phyloP scores from a whole-genome alignment of 148 eudicot genomes.

The Cornus controversa region DNA sequence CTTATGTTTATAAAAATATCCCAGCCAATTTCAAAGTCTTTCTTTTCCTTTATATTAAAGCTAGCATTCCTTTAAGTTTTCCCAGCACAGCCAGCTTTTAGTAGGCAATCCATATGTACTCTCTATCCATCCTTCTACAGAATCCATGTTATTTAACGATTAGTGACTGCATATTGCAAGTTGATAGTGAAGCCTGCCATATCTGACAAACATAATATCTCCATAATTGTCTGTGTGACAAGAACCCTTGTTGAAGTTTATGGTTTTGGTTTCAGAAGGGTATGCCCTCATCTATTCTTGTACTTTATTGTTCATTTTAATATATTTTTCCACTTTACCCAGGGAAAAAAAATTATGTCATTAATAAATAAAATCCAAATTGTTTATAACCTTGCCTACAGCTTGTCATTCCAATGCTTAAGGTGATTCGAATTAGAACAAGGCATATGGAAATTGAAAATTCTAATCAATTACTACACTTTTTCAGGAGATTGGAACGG shows the following conservation, averaged over 20 bases:
- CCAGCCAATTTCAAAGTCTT: neutral
- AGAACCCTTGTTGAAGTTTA: neutral
- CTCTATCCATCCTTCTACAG: no score
- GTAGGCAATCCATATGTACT: no score
- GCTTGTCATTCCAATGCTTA: no score
- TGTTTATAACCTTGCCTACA: neutral
- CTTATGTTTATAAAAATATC: neutral
- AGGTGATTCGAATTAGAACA: no score
- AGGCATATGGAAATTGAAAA: no score
- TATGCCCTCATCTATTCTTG: no score
- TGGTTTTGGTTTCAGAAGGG: no score
- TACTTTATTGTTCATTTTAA: no score
- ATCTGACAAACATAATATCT: neutral
- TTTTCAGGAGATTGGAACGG: conserved; percentile 63
- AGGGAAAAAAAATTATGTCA: neutral
- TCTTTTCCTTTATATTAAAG: no score
- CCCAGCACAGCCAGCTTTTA: neutral
- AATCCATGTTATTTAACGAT: neutral
- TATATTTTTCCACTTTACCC: no score
- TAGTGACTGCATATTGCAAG: neutral
- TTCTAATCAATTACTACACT: conserved; percentile 9
- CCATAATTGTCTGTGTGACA: neutral
- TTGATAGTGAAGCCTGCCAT: neutral
- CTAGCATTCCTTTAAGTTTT: neutral
- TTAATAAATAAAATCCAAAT: neutral